Percentiles rank a stretch among this genome's conserved stretches.
These are phyloP conservation scores for Sorghum bicolor DNA, from an alignment of 176 grass and related monocot species.

Conservation along the genomic window DNA sequence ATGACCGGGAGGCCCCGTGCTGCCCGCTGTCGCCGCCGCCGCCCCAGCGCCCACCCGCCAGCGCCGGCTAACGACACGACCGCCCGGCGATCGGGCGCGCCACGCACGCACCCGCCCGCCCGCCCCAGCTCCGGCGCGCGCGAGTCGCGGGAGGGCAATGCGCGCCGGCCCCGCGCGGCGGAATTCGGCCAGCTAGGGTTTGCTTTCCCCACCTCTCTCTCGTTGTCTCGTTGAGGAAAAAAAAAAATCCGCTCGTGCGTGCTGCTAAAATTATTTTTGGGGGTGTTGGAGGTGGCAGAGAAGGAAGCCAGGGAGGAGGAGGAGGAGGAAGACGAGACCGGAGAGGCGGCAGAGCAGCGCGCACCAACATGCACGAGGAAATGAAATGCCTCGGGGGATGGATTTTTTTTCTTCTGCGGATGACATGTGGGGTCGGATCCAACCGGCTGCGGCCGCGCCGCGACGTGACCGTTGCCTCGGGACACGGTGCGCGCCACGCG, in stretches of 20 bases:
- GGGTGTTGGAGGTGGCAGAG: conserved; percentile 27
- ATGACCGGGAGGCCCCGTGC: neutral
- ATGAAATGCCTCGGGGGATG: neutral
- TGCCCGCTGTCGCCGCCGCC: neutral
- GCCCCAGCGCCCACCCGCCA: neutral
- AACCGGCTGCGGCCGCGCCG: neutral
- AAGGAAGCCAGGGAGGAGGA: neutral
- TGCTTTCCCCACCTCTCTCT: neutral
- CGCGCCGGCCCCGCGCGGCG: conserved; percentile 28
- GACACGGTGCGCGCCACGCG: neutral
- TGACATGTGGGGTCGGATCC: conserved; percentile 8
- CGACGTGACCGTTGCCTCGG: neutral
- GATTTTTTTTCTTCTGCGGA: neutral
- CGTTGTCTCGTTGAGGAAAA: neutral
- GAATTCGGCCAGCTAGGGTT: conserved; percentile 35
- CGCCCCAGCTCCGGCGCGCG: neutral
- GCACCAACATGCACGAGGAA: neutral
- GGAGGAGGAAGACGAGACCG: neutral
- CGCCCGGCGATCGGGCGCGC: neutral
- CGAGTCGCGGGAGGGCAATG: conserved; percentile 23
- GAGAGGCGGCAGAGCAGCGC: neutral
- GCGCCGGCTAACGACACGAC: neutral
- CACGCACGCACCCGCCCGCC: neutral
- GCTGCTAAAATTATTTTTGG: conserved; percentile 14
- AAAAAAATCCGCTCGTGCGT: neutral